Evolutionary conservation across 176 grass and related monocot species (phyloP), one percentile per base, ranked within the genome.

Genomic region (Musa beccarii): DNA sequence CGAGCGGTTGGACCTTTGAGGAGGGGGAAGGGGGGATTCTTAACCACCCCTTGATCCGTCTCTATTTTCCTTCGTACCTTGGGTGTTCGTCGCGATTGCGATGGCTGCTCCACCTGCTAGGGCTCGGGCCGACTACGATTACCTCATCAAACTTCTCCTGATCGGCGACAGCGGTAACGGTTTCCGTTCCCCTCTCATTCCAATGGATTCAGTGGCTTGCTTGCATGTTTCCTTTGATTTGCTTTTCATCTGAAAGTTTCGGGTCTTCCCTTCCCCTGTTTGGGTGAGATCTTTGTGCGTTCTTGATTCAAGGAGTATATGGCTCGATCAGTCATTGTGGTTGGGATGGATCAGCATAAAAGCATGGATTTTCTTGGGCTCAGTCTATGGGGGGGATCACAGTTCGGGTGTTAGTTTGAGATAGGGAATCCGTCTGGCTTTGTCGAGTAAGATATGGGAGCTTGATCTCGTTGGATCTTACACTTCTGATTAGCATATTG

Each of bases 161-260:
- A 92, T 92, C 79, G 90, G 90, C 52, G 90, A 92, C 67, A 92
- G 93, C 82, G 93, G 93, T 97, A 81, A 63, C 90, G 87, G 59
- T 54, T 63, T 74, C 53, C 13, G 16, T 55, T 54, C 11, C 8
- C 13, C 51, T 52, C 34, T 68, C 19, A 25, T 54, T 68, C 19
- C 63, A 10, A 28, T 54, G 22, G 15, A n/a, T 68, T 69, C 50
- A 56, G 53, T 55, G 20, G 12, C 29, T 21, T 73, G 53, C 23
- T 12, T 51, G 11, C 8, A 13, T 67, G 65, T 26, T 67, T 67
- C 4, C 4, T 34, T 68, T 68, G 0, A 29, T 34, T 15, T 34
- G 2, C 23, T 68, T 68, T 68, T 15, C 26, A 29, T 28, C 23
- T 68, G 21, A 15, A 34, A 12, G 66, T 7, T 49, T 34, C n/a